Conservation (phyloP, 257 asterid species). For the Misopates orontium region DNA sequence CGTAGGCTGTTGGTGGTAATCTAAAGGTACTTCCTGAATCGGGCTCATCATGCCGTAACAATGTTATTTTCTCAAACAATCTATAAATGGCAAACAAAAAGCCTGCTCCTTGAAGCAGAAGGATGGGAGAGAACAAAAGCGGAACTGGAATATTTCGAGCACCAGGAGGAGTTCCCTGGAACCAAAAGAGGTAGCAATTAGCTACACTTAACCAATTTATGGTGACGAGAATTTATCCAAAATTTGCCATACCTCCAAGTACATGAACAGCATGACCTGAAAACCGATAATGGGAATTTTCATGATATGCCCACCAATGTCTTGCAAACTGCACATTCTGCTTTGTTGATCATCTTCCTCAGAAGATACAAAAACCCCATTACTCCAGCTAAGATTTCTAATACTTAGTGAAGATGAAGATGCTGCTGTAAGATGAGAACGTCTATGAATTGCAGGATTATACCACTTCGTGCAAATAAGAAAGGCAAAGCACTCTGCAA, state of each 20-base stretch:
- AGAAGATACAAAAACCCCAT: conserved; percentile 48
- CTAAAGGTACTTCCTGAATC: conserved; percentile 56
- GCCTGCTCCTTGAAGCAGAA: conserved; percentile 88
- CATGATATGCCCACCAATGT: conserved; percentile 96
- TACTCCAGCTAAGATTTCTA: conserved; percentile 52
- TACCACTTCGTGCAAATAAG: conserved; percentile 95
- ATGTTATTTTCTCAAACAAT: conserved; percentile 50
- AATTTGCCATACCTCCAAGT: conserved; percentile 63
- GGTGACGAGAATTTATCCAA: background rate
- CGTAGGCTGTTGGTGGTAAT: conserved; percentile 58
- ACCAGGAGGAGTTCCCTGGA: conserved; percentile 87
- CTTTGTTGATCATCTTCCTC: conserved; percentile 63
- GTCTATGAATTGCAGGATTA: conserved; percentile 91
- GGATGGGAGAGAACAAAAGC: conserved; percentile 77
- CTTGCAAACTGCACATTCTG: conserved; percentile 74
- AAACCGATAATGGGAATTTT: conserved; percentile 76
- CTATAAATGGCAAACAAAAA: conserved; percentile 69
- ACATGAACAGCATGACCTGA: conserved; percentile 84
- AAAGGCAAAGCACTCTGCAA: conserved; percentile 92
- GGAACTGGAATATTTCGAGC: conserved; percentile 69
- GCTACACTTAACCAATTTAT: conserved; percentile 9
- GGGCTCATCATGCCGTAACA: conserved; percentile 38
- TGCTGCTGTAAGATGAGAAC: conserved; percentile 43
- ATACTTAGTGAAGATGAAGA: conserved; percentile 55
- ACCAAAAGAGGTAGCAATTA: conserved; percentile 18